These are phyloP conservation scores for Auricularia auricula-judae DNA, from an alignment of 768 basidiomycete species.

Conservation along the genomic window DNA sequence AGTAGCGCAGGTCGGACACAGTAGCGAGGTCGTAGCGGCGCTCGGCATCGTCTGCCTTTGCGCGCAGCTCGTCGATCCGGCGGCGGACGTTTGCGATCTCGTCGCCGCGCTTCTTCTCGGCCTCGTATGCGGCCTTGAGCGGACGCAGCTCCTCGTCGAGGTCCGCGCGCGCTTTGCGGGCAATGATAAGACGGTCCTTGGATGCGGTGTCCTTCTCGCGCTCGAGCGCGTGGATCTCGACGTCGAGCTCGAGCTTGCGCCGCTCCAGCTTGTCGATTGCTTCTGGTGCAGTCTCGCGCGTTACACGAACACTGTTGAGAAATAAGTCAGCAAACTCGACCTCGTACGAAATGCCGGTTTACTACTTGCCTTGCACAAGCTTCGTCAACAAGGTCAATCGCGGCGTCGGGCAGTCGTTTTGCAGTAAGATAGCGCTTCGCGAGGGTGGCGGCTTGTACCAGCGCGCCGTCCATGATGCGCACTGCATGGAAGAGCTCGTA, in stretches of 20 bases:
- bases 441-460: conserved; percentile 82
- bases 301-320: conserved; percentile 66
- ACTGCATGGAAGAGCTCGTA: conserved; percentile 83
- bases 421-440: conserved; percentile 89
- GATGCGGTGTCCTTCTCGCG: conserved; percentile 85
- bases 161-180: conserved; percentile 51
- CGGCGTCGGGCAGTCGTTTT: conserved; percentile 71
- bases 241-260: conserved; percentile 78
- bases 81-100: conserved; percentile 65
- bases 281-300: conserved; percentile 89
- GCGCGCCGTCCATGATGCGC: conserved; percentile 73
- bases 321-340: conserved; percentile 4
- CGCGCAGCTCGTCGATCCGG: conserved; percentile 82
- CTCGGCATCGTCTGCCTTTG: conserved; percentile 90
- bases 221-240: conserved; percentile 90
- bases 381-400: conserved; percentile 88
- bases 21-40: conserved; percentile 66
- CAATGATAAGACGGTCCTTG: conserved; percentile 67
- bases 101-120: conserved; percentile 71
- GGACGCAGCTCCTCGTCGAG: conserved; percentile 79
- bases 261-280: conserved; percentile 89
- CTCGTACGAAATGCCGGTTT: background rate
- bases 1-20: conserved; percentile 83
- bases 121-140: conserved; percentile 76
- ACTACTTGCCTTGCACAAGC: conserved; percentile 64